These are phyloP conservation scores for Suhomyces kilbournensis DNA, from an alignment of 805 yeast genomes.

Conservation along the genomic window DNA sequence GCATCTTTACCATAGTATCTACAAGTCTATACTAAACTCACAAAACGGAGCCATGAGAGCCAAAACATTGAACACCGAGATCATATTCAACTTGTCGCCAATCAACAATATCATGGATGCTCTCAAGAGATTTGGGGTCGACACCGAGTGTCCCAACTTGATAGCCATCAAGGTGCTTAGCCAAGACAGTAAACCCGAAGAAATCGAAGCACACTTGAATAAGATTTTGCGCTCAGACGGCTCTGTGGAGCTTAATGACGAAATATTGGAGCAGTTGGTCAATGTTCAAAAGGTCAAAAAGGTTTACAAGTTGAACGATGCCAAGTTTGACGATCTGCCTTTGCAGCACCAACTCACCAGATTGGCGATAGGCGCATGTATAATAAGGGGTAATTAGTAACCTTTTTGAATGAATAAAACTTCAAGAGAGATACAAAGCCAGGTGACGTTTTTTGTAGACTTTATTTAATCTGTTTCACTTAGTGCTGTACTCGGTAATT, in stretches of 20 bases:
- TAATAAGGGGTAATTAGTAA: conserved; percentile 40
- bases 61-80: conserved; percentile 66
- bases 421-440: too few species aligned
- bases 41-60: conserved; percentile 52
- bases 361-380: conserved; percentile 46
- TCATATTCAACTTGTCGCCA: conserved; percentile 67
- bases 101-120: conserved; percentile 71
- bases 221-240: conserved; percentile 12
- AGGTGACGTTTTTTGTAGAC: neutral
- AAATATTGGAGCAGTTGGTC: conserved; percentile 14
- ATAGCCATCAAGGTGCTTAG: conserved; percentile 50
- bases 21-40: conserved; percentile 56
- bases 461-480: neutral
- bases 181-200: neutral
- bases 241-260: conserved; percentile 21
- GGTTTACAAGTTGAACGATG: conserved; percentile 35
- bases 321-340: conserved; percentile 10
- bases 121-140: conserved; percentile 66
- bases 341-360: conserved; percentile 32
- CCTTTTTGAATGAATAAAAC: too few species aligned
- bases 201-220: conserved; percentile 28
- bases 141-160: conserved; percentile 43
- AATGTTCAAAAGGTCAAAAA: conserved; percentile 33
- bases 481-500: too few species aligned
- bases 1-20: conserved; percentile 59